Base-by-base conservation (phyloP, 163 green algal genomes). In the Scenedesmus sp. region DNA sequence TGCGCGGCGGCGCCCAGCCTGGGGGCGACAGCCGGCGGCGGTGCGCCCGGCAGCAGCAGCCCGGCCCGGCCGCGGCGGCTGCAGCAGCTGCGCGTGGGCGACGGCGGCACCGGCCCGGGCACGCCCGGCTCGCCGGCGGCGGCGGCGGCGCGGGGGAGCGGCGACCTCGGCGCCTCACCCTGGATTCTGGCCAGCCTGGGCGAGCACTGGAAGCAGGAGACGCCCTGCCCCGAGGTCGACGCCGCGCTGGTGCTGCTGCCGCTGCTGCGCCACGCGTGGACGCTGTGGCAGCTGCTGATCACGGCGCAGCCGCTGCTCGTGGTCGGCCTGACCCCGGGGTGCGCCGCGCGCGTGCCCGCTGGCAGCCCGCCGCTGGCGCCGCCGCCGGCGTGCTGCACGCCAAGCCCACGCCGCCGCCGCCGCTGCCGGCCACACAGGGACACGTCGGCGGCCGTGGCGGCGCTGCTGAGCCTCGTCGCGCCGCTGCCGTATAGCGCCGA, bases 401-500 rank as follows among this genome's bases (percentile, higher is more conserved):
- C n/a, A n/a, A n/a, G n/a, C n/a, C n/a, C n/a, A n/a, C n/a, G n/a
- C n/a, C n/a, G n/a, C n/a, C n/a, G n/a, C n/a, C n/a, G n/a, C n/a
- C n/a, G n/a, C n/a, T n/a, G n/a, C n/a, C n/a, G n/a, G n/a, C n/a
- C n/a, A 24, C 65, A 53, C 57, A 63, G 56, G 15, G 58, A 71
- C 11, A 77, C 69, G 20, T 77, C 51, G 24, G 63, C 79, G 15
- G 84, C 91, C 10, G 90, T 96, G 31, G 90, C 89, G 17, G 92
- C 91, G 5, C 85, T 98, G 50, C 53, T 96, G 11, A 82, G 81
- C 0, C 84, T 98, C 26, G 84, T 93, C n/a, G 87, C 88, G 11
- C 94, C 94, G 14, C 85, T 98, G 60, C 93, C 94, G 15, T 98
- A 92, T 84, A 70, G 63, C n/a, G 63, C 78, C 20, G 93, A 97